Evolutionary conservation across 2,329 filamentous ascomycete genomes (phyloP), one percentile per base, ranked within the genome.

Genomic region (Trematosphaeria pertusa): DNA sequence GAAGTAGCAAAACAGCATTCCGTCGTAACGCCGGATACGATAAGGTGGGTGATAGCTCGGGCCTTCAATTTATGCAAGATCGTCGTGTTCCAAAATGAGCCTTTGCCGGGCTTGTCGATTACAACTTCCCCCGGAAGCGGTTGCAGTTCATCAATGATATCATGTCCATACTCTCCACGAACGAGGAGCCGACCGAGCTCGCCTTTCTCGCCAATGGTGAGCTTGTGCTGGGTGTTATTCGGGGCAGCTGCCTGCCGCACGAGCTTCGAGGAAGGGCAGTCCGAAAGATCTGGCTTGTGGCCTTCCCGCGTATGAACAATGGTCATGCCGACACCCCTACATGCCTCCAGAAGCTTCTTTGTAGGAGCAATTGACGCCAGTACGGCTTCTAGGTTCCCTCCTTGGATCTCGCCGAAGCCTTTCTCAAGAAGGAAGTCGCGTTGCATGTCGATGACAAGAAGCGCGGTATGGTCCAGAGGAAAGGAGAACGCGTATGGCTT

Each of bases 61-160:
- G 80, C 78, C 48, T 82, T 73, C 36, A 86, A 67, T 17, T 75
- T 71, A 46, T 81, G 76, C 54, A 83, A 73, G 5, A 85, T 68
- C 19, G 70, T 69, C 0, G 82, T 85, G 24, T 78, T 76, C 79
- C 80, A 85, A 58, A 83, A 85, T 2, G 78, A 78, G 11, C 82
- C 81, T 59, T 84, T 84, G 7, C 81, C 81, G 2, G 79, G 78
- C 63, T 83, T 84, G 61, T 84, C 81, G 34, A 85, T 77, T 3
- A 84, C 74, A 1, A 77, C 66, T 62, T 84, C 81, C 11, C 75
- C 76, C 2, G 79, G 75, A 26, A 74, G 56, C 1, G 81, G 80
- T 37, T 69, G 70, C 32, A 84, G 68, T 54, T 81, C 80, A 58
- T 81, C 78, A 15, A 83, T 71, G 32, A 83, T 75, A 56, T 81